These are phyloP conservation scores for Neurospora tetraspora DNA, from an alignment of 495 filamentous ascomycete species.

Conservation along the genomic window DNA sequence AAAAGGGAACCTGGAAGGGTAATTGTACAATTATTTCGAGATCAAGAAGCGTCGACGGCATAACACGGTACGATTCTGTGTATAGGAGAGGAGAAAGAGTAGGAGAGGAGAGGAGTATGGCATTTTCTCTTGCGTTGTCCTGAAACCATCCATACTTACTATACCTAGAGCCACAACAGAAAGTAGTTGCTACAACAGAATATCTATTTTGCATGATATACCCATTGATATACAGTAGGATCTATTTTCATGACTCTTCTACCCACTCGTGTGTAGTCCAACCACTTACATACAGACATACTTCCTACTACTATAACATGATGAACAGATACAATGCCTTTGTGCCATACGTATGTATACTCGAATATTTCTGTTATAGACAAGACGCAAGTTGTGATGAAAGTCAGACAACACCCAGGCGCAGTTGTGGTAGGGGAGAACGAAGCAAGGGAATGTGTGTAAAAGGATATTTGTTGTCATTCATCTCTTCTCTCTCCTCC, in stretches of 20 bases:
- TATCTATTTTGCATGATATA: neutral
- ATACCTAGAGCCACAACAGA: neutral
- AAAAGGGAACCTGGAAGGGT: too few relatives aligned
- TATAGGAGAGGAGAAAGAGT: neutral
- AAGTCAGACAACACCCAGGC: too few relatives aligned
- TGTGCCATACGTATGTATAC: neutral
- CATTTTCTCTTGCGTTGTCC: neutral
- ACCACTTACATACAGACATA: neutral
- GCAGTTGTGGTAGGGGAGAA: neutral
- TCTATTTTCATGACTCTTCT: neutral
- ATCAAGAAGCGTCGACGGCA: neutral
- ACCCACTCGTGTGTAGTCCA: neutral
- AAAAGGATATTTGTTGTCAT: neutral
- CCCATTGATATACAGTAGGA: neutral
- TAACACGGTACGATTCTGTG: neutral
- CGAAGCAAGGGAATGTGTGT: neutral
- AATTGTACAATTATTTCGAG: neutral
- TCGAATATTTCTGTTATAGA: neutral
- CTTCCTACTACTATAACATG: neutral
- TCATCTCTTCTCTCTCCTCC: neutral
- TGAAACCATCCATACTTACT: neutral
- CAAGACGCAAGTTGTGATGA: neutral
- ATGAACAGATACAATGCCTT: neutral
- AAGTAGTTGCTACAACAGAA: neutral
- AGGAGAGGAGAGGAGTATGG: neutral